Conservation (phyloP, 345 rosid species). For the rapeseed (Brassica napus) region DNA sequence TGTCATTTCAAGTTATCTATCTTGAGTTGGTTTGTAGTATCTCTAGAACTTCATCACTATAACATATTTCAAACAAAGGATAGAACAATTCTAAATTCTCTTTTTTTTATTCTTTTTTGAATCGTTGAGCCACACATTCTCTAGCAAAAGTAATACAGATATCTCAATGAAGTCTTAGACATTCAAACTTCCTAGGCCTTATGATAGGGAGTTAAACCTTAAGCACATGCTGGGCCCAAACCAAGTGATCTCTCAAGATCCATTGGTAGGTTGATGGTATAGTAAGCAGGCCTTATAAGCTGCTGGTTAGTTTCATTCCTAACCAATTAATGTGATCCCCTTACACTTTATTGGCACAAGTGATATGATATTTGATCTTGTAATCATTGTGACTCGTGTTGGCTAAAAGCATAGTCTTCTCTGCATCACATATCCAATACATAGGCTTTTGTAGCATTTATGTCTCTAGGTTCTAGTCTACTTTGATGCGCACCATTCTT, state of each 20-base stretch:
- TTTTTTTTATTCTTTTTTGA: too few species aligned
- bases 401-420: constrained; percentile 22
- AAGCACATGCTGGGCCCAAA: constrained; percentile 23
- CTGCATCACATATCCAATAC: constrained; percentile 16
- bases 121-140: neutral
- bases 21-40: neutral
- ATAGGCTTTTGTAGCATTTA: constrained; percentile 24
- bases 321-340: constrained; percentile 7
- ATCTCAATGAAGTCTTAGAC: neutral
- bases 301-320: constrained; percentile 19
- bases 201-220: neutral
- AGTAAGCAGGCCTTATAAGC: constrained; percentile 18
- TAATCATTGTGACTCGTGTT: constrained; percentile 15
- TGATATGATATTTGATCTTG: constrained; percentile 24
- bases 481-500: constrained; percentile 17
- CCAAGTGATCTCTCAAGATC: constrained; percentile 12
- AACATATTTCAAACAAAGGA: neutral
- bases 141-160: neutral
- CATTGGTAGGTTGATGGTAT: constrained; percentile 13
- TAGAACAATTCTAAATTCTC: neutral
- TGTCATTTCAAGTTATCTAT: neutral
- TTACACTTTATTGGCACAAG: constrained; percentile 2
- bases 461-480: constrained; percentile 22
- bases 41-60: constrained; percentile 2
- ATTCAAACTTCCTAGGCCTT: constrained; percentile 9